These are phyloP conservation scores for Acer campestre DNA, from an alignment of 345 rosid species.

Conservation along the genomic window DNA sequence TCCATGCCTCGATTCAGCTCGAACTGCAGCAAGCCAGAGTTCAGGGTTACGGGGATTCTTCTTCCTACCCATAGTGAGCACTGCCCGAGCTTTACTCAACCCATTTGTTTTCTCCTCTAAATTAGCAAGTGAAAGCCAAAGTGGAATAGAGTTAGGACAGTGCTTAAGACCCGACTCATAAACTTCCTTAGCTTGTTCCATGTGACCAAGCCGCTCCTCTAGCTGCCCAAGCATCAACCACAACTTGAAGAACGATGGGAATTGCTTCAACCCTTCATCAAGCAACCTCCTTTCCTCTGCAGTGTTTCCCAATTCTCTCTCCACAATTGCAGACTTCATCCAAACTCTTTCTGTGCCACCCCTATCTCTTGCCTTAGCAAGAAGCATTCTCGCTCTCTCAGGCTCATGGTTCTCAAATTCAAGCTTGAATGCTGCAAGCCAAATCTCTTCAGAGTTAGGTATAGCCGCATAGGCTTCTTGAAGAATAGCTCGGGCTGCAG, in stretches of 20 bases:
- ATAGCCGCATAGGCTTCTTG: conserved; percentile 96
- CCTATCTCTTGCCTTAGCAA: conserved; percentile 92
- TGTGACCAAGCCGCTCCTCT: conserved; percentile 66
- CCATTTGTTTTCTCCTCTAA: conserved; percentile 83
- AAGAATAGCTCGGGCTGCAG: conserved; percentile 91
- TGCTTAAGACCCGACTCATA: conserved; percentile 68
- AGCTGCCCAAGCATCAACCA: conserved; percentile 99
- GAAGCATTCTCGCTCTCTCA: conserved; percentile 92
- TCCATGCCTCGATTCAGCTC: conserved; percentile 74
- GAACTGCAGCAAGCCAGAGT: conserved; percentile 91
- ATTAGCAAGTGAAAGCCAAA: conserved; percentile 80
- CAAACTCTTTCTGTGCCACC: conserved; percentile 97
- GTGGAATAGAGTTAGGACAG: conserved; percentile 64
- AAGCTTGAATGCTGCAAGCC: conserved; percentile 98
- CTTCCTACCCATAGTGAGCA: conserved; percentile 76
- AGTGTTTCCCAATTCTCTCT: conserved; percentile 79
- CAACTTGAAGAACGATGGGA: conserved; percentile 81
- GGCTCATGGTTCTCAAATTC: conserved; percentile 98
- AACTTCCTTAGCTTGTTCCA: conserved; percentile 66
- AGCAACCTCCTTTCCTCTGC: conserved; percentile 82
- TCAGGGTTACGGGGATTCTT: conserved; percentile 74
- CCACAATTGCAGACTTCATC: conserved; percentile 98
- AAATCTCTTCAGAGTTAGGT: conserved; percentile 88
- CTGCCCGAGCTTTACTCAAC: conserved; percentile 78
- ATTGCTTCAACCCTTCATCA: conserved; percentile 77